Conservation (phyloP, 768 basidiomycete species). For the Mycena kentingensis region DNA sequence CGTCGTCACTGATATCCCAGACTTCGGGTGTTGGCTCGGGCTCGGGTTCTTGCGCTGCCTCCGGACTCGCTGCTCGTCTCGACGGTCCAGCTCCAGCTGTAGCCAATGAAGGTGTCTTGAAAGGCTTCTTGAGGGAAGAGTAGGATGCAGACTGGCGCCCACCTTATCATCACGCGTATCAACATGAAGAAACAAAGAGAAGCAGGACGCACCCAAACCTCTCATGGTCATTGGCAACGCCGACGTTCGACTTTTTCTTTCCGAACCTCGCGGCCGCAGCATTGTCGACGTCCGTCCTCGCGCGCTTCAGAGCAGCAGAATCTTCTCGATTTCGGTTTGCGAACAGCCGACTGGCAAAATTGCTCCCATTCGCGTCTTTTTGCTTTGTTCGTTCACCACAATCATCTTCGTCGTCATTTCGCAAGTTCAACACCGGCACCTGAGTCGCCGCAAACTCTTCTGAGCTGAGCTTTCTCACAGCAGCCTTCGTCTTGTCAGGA, state of each 20-base stretch:
- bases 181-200: background rate
- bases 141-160: constrained; percentile 51
- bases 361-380: constrained; percentile 21
- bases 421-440: constrained; percentile 8
- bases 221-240: background rate
- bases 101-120: constrained; percentile 42
- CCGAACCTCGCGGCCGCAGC: background rate
- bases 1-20: background rate
- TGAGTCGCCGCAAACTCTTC: constrained; percentile 32
- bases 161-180: constrained; percentile 30
- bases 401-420: constrained; percentile 14
- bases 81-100: constrained; percentile 12
- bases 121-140: constrained; percentile 48
- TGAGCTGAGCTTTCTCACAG: constrained; percentile 52
- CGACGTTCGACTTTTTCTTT: background rate
- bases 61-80: constrained; percentile 11
- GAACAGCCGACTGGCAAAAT: too few species aligned
- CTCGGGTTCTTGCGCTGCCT: constrained; percentile 48
- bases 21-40: background rate
- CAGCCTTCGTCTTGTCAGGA: constrained; percentile 61
- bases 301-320: background rate
- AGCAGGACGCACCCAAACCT: constrained; percentile 38
- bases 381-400: constrained; percentile 22
- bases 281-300: background rate
- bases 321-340: background rate